phyloP scores from a whole-genome alignment of 768 basidiomycete genomes.

The Amanita exitialis region DNA sequence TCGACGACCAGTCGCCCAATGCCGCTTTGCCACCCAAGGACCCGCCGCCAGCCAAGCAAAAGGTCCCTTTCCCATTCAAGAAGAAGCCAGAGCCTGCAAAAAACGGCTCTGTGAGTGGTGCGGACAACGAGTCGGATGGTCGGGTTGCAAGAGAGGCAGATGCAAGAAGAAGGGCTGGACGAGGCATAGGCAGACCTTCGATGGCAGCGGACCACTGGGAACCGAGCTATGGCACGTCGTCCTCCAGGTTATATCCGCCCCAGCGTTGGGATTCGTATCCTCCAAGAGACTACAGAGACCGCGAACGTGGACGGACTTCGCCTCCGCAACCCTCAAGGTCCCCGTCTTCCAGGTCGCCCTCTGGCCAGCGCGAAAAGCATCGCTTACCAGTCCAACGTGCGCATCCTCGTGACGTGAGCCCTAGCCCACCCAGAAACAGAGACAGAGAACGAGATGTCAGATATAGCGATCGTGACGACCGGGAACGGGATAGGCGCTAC shows the following conservation, averaged over 20 bases:
- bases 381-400: conserved; percentile 29
- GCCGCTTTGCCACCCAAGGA: conserved; percentile 27
- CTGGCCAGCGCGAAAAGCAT: conserved; percentile 25
- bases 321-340: conserved; percentile 18
- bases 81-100: conserved; percentile 25
- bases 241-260: conserved; percentile 11
- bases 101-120: conserved; percentile 7
- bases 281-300: conserved; percentile 17
- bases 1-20: conserved; percentile 42
- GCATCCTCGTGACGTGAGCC: conserved; percentile 15
- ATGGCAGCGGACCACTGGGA: conserved; percentile 29
- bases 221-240: conserved; percentile 11
- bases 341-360: conserved; percentile 14
- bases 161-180: conserved; percentile 14
- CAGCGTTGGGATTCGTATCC: conserved; percentile 14
- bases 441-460: conserved; percentile 18
- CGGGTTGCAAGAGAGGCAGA: conserved; percentile 26
- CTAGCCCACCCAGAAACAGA: conserved; percentile 22
- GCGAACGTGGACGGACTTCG: conserved; percentile 14
- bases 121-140: conserved; percentile 26
- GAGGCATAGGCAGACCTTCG: conserved; percentile 2
- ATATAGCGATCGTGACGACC: conserved; percentile 12
- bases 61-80: conserved; percentile 75
- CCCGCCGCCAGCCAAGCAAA: conserved; percentile 21
- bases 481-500: conserved; percentile 9